Evolutionary conservation across 768 basidiomycete genomes (phyloP).

Genomic region (Tulasnella sp.): DNA sequence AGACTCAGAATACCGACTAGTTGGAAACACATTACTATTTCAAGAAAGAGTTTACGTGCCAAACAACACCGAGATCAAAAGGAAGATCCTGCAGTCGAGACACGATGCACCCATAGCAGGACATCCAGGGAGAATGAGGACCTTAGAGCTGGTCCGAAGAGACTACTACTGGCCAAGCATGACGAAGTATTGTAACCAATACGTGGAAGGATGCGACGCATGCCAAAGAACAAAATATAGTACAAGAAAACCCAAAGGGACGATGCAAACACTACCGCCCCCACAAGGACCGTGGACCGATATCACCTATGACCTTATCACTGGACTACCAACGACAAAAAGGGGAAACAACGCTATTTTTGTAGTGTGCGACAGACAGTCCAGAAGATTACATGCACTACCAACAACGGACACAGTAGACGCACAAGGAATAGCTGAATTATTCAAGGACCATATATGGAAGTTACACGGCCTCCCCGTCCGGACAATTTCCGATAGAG

Average conservation of each 20-base stretch:
- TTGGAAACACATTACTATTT: background rate
- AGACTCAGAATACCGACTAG: background rate
- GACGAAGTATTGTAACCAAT: no score
- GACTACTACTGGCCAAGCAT: no score
- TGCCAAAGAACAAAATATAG: no score
- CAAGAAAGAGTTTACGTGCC: background rate
- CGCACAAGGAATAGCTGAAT: background rate
- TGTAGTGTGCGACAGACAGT: background rate
- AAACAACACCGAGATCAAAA: background rate
- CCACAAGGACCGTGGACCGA: no score
- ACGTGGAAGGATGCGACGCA: no score
- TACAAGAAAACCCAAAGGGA: no score
- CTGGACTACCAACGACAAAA: no score
- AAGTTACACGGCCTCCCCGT: background rate
- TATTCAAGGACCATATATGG: background rate
- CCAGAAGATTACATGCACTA: background rate
- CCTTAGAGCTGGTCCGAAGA: no score
- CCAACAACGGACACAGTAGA: background rate
- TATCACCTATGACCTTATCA: no score
- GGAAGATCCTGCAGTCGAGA: background rate
- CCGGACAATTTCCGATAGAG: background rate
- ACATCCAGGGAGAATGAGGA: constrained; percentile 22
- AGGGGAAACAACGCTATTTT: no score
- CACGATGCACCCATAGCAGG: background rate
- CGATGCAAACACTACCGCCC: no score